These are phyloP conservation scores for Boletus sensibilis DNA, from an alignment of 768 basidiomycete genomes.

Conservation along the genomic window DNA sequence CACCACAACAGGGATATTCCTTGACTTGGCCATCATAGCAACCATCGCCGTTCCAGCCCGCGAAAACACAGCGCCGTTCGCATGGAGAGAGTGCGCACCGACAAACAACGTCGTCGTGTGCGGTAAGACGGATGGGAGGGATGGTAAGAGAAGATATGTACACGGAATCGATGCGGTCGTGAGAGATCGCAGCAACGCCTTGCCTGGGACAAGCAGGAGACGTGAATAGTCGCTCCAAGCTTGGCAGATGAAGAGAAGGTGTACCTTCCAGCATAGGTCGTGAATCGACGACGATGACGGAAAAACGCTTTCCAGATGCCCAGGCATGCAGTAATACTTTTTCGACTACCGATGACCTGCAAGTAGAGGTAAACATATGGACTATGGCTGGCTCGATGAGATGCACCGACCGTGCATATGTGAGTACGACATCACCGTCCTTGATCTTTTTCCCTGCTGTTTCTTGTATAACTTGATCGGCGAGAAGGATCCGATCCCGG, in stretches of 20 bases:
- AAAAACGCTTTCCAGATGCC: slow-evolving; percentile 71
- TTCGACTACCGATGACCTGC: slow-evolving; percentile 92
- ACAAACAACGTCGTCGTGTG: slow-evolving; percentile 84
- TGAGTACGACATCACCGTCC: slow-evolving; percentile 88
- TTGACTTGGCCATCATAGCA: slow-evolving; percentile 91
- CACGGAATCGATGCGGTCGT: slow-evolving; percentile 71
- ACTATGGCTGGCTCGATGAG: not conserved
- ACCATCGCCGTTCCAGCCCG: slow-evolving; percentile 94
- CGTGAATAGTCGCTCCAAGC: not conserved
- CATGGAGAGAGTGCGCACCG: slow-evolving; percentile 91
- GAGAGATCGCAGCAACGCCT: slow-evolving; percentile 69
- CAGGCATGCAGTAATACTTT: slow-evolving; percentile 81
- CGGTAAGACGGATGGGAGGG: slow-evolving; percentile 74
- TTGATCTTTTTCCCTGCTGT: slow-evolving; percentile 91
- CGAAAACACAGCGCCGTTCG: slow-evolving; percentile 92
- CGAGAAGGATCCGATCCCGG: slow-evolving; percentile 88
- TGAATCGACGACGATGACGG: slow-evolving; percentile 93
- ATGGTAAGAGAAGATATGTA: slow-evolving; percentile 89
- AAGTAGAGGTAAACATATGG: slow-evolving; percentile 4
- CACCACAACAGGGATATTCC: slow-evolving; percentile 89
- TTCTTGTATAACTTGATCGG: slow-evolving; percentile 90
- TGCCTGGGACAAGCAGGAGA: slow-evolving; percentile 50
- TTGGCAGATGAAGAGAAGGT: not conserved
- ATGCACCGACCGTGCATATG: slow-evolving; percentile 76
- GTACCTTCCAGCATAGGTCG: slow-evolving; percentile 88